A percentile compares a stretch with the other conserved stretches of the same genome.
phyloP scores from a whole-genome alignment of 2,329 filamentous ascomycete species.

The Penicillium concentricum region DNA sequence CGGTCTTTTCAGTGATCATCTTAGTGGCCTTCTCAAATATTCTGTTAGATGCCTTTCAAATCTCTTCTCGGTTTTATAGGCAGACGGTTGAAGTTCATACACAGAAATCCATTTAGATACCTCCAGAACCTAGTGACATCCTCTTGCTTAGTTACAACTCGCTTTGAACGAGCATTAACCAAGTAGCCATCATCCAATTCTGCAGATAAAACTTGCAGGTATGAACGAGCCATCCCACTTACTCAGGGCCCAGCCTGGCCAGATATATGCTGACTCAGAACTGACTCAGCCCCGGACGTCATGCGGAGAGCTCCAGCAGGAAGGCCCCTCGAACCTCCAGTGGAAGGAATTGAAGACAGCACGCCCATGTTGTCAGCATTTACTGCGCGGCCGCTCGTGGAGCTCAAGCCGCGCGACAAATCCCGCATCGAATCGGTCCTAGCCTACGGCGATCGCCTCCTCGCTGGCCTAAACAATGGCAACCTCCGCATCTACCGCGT shows the following conservation, averaged over 20 bases:
- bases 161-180: no score
- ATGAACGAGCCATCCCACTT: neutral
- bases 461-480: conserved; percentile 89
- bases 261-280: conserved; percentile 5
- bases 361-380: conserved; percentile 88
- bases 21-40: no score
- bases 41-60: no score
- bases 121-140: neutral
- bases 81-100: neutral
- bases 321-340: conserved; percentile 8
- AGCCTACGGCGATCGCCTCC: conserved; percentile 85
- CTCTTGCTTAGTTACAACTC: neutral
- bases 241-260: neutral
- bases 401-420: conserved; percentile 94
- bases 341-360: conserved; percentile 19
- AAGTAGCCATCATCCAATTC: neutral
- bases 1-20: no score
- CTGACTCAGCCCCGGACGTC: conserved; percentile 17
- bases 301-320: conserved; percentile 11
- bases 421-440: conserved; percentile 95
- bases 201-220: neutral
- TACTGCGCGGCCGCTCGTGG: conserved; percentile 91
- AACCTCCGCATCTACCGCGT: conserved; percentile 86
- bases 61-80: no score
- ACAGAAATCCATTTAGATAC: neutral